Evolutionary conservation across 371 early-diverging fungal species (phyloP), one percentile per base, ranked within the genome.

Genomic region (Chytridiales sp.): DNA sequence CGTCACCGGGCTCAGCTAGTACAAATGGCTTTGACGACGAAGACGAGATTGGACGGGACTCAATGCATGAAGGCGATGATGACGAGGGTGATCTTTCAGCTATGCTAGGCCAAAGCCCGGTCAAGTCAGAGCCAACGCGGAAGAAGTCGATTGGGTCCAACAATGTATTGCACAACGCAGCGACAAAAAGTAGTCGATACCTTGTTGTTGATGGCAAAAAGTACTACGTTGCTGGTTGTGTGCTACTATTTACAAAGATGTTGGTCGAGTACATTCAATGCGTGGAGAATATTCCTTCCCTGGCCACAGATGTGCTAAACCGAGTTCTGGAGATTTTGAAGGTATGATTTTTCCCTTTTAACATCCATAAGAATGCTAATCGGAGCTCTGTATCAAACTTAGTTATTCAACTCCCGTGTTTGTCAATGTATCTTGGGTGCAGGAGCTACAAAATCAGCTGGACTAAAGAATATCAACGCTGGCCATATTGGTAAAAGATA

Each of bases 351-450:
- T 31, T 21, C 17, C 27, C 24, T 4, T 2, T 19, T 15, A 17
- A 21, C n/a, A 24, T 52, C 8, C 13, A 24, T 35, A 27, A 34
- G 52, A 9, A 15, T 27, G 27, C n/a, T 49, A 6, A 27, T 44
- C 31, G 42, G 15, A 53, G n/a, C n/a, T n/a, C n/a, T n/a, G n/a
- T n/a, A n/a, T n/a, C n/a, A n/a, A n/a, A n/a, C n/a, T n/a, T n/a
- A 90, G 90, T 61, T 91, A 13, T 93, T 93, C 74, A 97, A 97
- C 68, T 90, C 93, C 3, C 75, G 91, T 51, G 85, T 87, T 3
- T 94, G 95, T 70, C 95, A 95, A 75, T 91, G 94, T 3, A 93
- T 97, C 67, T 77, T 97, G 13, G 97, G 96, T 1, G 96, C 95
- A 1, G 97, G 96, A 1, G 97, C 97, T 0, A 89, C 93, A 85